Conservation (phyloP, 768 basidiomycete species). For the Sistotremastrum suecicum region DNA sequence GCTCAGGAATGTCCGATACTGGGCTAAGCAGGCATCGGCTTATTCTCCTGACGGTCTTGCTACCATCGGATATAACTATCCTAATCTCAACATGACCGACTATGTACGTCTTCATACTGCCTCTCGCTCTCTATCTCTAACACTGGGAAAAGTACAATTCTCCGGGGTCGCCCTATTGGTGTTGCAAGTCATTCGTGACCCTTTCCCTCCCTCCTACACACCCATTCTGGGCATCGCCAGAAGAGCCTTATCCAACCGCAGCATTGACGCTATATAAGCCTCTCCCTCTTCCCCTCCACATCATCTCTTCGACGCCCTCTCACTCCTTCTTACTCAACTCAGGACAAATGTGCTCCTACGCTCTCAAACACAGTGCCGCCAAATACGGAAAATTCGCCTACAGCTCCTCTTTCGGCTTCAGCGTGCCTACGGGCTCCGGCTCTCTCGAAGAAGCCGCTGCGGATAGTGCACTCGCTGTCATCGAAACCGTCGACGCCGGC, state of each 20-base stretch:
- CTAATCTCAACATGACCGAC: constrained; percentile 56
- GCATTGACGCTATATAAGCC: constrained; percentile 33
- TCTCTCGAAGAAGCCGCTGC: constrained; percentile 60
- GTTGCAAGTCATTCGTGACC: constrained; percentile 61
- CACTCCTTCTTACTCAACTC: constrained; percentile 64
- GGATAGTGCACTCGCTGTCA: constrained; percentile 57
- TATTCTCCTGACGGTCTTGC: constrained; percentile 51
- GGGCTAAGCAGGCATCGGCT: constrained; percentile 50
- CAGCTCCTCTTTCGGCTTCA: constrained; percentile 66
- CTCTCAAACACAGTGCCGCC: constrained; percentile 62
- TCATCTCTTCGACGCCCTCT: constrained; percentile 44
- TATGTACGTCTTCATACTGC: neutral
- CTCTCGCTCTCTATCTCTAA: constrained; percentile 8
- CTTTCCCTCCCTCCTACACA: constrained; percentile 50
- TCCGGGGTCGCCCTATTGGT: constrained; percentile 69
- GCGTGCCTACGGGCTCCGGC: constrained; percentile 51
- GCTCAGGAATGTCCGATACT: constrained; percentile 58
- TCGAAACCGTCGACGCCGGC: constrained; percentile 39
- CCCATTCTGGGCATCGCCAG: constrained; percentile 58
- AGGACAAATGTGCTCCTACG: constrained; percentile 68
- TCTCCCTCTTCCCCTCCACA: constrained; percentile 51
- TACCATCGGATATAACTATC: constrained; percentile 58
- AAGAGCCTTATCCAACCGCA: constrained; percentile 45
- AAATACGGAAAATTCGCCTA: constrained; percentile 74
- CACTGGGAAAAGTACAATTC: constrained; percentile 54